phyloP scores from a whole-genome alignment of 2,329 filamentous ascomycete genomes.

The Paraphoma chrysanthemicola region DNA sequence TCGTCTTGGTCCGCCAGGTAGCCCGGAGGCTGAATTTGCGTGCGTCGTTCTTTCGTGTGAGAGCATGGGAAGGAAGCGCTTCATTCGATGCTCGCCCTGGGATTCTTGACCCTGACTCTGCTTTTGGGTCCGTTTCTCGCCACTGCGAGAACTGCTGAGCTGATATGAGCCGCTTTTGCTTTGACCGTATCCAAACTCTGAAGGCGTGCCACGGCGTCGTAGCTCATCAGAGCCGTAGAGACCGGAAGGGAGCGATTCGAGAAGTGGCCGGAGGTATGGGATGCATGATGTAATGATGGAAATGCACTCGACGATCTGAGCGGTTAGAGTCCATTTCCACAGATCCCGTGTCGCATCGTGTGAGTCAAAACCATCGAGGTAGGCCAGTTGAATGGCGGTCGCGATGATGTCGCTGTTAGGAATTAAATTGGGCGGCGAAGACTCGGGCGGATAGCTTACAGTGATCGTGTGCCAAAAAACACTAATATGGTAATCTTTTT shows the following conservation, averaged over 20 bases:
- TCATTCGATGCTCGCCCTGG: slow-evolving; percentile 27
- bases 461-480: slow-evolving; percentile 41
- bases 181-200: slow-evolving; percentile 35
- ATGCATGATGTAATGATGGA: slow-evolving; percentile 46
- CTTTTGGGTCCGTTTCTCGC: neutral
- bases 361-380: slow-evolving; percentile 34
- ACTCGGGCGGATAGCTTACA: slow-evolving; percentile 22
- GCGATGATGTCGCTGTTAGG: slow-evolving; percentile 40
- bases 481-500: slow-evolving; percentile 44
- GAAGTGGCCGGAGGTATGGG: slow-evolving; percentile 44
- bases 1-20: slow-evolving; percentile 40
- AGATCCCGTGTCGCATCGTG: slow-evolving; percentile 34
- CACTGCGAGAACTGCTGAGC: slow-evolving; percentile 27
- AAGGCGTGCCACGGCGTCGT: slow-evolving; percentile 38
- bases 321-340: slow-evolving; percentile 45
- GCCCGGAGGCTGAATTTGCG: slow-evolving; percentile 41
- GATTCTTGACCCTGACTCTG: slow-evolving; percentile 22
- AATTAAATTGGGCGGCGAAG: slow-evolving; percentile 1
- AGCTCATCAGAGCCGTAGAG: slow-evolving; percentile 43
- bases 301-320: slow-evolving; percentile 44
- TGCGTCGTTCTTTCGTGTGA: slow-evolving; percentile 36
- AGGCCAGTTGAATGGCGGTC: slow-evolving; percentile 41
- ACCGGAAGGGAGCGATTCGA: slow-evolving; percentile 41
- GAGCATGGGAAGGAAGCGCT: slow-evolving; percentile 39
- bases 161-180: slow-evolving; percentile 40